These are phyloP conservation scores for Eleusine indica DNA, from an alignment of 176 grass and related monocot genomes.

Conservation along the genomic window DNA sequence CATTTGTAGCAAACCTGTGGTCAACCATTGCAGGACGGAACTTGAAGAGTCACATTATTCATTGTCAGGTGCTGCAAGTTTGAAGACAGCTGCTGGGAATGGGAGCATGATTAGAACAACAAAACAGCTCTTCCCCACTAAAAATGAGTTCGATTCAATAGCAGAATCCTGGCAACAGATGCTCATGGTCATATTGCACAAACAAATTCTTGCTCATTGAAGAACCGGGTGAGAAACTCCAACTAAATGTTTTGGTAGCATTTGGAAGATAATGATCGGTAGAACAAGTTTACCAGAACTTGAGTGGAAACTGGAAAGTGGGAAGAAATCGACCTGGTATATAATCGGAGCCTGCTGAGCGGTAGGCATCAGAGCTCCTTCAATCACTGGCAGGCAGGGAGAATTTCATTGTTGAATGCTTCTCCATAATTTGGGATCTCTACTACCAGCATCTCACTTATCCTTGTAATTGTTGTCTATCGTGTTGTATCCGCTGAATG, in stretches of 20 bases:
- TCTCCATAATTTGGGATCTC: not conserved
- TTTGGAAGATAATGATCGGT: not conserved
- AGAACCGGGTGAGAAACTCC: constrained; percentile 7
- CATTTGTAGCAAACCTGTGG: constrained; percentile 73
- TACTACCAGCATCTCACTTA: not conserved
- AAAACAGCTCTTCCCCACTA: constrained; percentile 1
- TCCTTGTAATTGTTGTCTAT: not conserved
- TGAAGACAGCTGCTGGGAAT: constrained; percentile 17
- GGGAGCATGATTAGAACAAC: not conserved
- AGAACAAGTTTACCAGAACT: not conserved
- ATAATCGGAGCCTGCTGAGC: constrained; percentile 13
- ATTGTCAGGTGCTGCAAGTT: constrained; percentile 85
- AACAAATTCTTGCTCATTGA: constrained; percentile 27
- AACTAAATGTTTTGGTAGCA: constrained; percentile 15
- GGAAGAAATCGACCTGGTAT: not conserved
- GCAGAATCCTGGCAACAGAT: constrained; percentile 17
- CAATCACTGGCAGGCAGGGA: not conserved
- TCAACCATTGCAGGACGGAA: constrained; percentile 73
- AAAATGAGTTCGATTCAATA: not conserved
- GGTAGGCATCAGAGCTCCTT: not conserved
- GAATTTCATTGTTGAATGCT: constrained; percentile 10
- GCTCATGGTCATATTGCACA: not conserved
- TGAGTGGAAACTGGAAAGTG: not conserved
- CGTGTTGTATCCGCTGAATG: not conserved
- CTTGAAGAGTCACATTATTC: constrained; percentile 74